Evolutionary conservation across 768 basidiomycete genomes (phyloP).

Genomic region (Hygrocybe punicea): DNA sequence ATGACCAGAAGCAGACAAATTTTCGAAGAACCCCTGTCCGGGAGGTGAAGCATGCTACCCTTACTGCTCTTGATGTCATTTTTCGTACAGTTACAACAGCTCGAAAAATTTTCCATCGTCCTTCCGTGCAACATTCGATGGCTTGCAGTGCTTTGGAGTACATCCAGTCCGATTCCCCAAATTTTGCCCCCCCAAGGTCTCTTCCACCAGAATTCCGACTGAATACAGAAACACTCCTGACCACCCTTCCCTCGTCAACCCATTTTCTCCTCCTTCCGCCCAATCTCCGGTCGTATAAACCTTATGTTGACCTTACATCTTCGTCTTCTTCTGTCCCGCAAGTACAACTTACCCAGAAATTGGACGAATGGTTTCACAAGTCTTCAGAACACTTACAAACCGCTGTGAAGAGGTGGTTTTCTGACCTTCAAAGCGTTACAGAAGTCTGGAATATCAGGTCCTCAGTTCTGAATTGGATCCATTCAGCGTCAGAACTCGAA

Average conservation of each 20-base stretch:
- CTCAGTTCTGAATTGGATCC: conserved; percentile 48
- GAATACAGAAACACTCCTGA: conserved; percentile 65
- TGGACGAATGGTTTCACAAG: conserved; percentile 63
- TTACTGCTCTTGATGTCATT: conserved; percentile 52
- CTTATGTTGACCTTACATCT: conserved; percentile 74
- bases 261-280: conserved; percentile 76
- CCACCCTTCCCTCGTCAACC: conserved; percentile 74
- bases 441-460: conserved; percentile 72
- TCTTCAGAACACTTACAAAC: conserved; percentile 45
- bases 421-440: conserved; percentile 52
- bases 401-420: conserved; percentile 55
- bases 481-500: conserved; percentile 41
- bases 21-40: conserved; percentile 39
- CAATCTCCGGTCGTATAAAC: conserved; percentile 72
- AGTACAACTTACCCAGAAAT: conserved; percentile 41
- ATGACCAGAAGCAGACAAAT: not conserved
- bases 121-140: conserved; percentile 39
- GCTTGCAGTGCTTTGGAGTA: conserved; percentile 55
- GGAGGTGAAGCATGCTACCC: conserved; percentile 53
- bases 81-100: conserved; percentile 56
- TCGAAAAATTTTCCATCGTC: conserved; percentile 53
- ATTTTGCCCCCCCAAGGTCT: conserved; percentile 16
- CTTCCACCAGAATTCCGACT: conserved; percentile 55
- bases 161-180: conserved; percentile 53
- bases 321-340: conserved; percentile 50